Base-by-base conservation (phyloP, 345 rosid species). In the Durio zibethinus region DNA sequence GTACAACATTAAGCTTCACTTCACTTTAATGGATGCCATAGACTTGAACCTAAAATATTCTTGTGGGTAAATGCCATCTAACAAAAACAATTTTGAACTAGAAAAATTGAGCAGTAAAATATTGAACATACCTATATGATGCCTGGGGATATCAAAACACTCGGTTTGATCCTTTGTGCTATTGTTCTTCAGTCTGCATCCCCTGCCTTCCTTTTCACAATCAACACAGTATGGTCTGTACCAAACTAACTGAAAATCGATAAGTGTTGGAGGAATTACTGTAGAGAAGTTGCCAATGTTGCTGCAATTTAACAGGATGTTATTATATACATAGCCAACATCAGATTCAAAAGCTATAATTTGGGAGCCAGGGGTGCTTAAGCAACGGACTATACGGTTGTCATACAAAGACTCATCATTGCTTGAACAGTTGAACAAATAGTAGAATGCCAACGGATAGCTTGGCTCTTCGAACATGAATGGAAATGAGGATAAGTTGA, bases 271-370 rank as follows among this genome's bases (percentile, higher is more conserved):
- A 14, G 16, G 20, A 15, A 69, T 69, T 7, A 23, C 56, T 15
- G 73, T 14, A 1, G 56, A 45, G 21, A 69, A 7, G 56, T 45
- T 69, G 38, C 56, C 4, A 27, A 15, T 1, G 0, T 45, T 7
- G 56, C 73, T 45, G 73, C 56, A 69, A 15, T 45, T 45, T 47
- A 69, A 27, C 56, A 69, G 18, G 73, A 25, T 45, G 2, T 0
- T 0, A 0, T 0, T 0, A 43, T 25, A 25, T 6, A 2, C 0
- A 0, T 67, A 2, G 6, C 0, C n/a, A n/a, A n/a, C 21, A 6
- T 14, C 5, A 7, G 5, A 42, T 21, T 0, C 0, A 25, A 23
- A 43, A 67, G 53, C 53, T 43, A 67, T 23, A 43, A 67, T 43
- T 43, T 67, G 36, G 31, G 20, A 12, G 35, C 2, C 72, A 67